Conservation (phyloP, 108 stramenopile species). For the Cafeteria roenbergensis region DNA sequence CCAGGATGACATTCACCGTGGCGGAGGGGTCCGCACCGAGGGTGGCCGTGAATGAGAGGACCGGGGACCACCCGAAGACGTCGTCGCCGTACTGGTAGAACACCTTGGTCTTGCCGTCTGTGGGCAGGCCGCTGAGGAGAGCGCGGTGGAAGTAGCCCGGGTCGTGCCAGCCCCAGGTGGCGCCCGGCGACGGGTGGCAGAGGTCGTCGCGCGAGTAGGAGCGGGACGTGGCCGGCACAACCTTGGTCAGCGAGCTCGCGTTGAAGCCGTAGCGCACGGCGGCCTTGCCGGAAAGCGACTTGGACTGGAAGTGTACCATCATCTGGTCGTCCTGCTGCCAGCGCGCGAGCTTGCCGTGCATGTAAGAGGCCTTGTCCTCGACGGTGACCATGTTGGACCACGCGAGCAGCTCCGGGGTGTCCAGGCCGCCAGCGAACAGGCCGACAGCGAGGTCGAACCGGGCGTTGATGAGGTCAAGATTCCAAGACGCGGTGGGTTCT, state of each 20-base stretch:
- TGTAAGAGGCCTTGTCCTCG: not conserved
- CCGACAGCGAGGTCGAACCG: not conserved
- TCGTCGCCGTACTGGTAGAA: not conserved
- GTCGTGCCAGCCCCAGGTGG: not conserved
- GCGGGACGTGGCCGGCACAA: not conserved
- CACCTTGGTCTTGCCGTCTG: not conserved
- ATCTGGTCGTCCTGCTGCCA: not conserved
- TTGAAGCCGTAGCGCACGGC: not conserved
- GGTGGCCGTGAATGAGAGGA: not conserved
- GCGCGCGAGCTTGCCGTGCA: not conserved
- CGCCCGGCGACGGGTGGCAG: not conserved
- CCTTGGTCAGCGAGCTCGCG: not conserved
- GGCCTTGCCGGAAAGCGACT: not conserved
- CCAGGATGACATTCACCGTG: not conserved
- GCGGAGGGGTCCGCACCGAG: not conserved
- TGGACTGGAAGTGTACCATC: not conserved
- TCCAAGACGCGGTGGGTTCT: not conserved
- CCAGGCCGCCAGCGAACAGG: not conserved
- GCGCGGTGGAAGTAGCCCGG: not conserved
- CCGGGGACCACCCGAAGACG: not conserved
- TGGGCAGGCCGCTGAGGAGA: not conserved
- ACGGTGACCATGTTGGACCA: not conserved
- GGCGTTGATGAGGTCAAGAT: not conserved
- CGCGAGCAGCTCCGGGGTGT: not conserved
- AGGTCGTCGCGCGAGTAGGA: not conserved